phyloP scores from a whole-genome alignment of 2,329 filamentous ascomycete genomes.

The Scortechinia acanthostroma region DNA sequence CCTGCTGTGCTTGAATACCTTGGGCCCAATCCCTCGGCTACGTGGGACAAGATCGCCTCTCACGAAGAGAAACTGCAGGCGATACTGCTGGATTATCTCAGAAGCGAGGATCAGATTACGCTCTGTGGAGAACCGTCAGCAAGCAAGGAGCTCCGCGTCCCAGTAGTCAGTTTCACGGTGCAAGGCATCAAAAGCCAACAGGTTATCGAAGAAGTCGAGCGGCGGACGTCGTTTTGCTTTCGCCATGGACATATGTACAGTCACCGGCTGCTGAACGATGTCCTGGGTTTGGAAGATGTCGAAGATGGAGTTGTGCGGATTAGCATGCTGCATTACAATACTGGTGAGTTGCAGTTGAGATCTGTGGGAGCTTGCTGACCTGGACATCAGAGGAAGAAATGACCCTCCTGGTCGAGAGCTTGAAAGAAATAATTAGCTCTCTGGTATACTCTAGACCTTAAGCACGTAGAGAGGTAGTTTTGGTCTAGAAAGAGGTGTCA shows the following conservation, averaged over 20 bases:
- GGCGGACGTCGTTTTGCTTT: conserved; percentile 48
- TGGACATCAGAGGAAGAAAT: not conserved
- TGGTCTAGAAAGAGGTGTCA: too few species aligned
- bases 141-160: conserved; percentile 41
- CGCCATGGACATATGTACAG: conserved; percentile 67
- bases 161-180: conserved; percentile 63
- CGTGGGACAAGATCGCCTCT: conserved; percentile 40
- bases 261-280: conserved; percentile 49
- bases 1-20: conserved; percentile 51
- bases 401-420: too few species aligned
- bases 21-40: conserved; percentile 19
- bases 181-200: conserved; percentile 43
- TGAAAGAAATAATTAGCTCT: too few species aligned
- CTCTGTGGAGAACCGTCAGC: conserved; percentile 48
- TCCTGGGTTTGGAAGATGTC: conserved; percentile 38
- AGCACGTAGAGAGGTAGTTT: too few species aligned
- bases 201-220: conserved; percentile 56
- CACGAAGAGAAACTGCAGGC: conserved; percentile 56
- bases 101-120: conserved; percentile 38
- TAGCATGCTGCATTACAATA: conserved; percentile 71
- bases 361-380: not conserved
- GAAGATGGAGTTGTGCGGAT: conserved; percentile 61
- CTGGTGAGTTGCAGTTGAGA: conserved; percentile 33
- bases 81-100: conserved; percentile 52
- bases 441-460: too few species aligned